A percentile compares a stretch with the other conserved stretches of the same genome.
Conservation (phyloP, 495 filamentous ascomycete genomes). For the Cercophora newfieldiana region DNA sequence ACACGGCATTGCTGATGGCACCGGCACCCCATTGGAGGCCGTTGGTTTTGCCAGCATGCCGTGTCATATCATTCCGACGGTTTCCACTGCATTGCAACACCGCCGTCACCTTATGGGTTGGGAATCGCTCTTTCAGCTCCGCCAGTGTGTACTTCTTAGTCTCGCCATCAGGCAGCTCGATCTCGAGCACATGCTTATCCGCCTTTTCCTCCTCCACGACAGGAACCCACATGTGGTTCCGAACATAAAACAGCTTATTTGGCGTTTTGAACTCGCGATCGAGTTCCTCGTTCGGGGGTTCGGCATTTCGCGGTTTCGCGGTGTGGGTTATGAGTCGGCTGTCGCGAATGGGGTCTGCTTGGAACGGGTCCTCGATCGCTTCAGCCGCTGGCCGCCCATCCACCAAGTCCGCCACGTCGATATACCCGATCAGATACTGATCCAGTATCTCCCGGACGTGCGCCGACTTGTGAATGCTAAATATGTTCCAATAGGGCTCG, state of each 20-base stretch:
- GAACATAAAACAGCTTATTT: slow-evolving; percentile 57
- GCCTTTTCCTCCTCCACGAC: slow-evolving; percentile 38
- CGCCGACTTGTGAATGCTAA: slow-evolving; percentile 58
- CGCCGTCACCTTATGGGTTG: slow-evolving; percentile 55
- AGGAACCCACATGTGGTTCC: slow-evolving; percentile 65
- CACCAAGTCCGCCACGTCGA: slow-evolving; percentile 53
- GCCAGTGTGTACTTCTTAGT: slow-evolving; percentile 51
- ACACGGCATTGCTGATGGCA: slow-evolving; percentile 60
- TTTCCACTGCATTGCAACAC: slow-evolving; percentile 64
- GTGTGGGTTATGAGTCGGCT: slow-evolving; percentile 46
- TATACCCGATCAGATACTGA: slow-evolving; percentile 54
- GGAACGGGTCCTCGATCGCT: slow-evolving; percentile 57
- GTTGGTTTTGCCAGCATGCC: slow-evolving; percentile 51
- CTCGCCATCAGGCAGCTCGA: slow-evolving; percentile 58
- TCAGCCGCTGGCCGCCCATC: slow-evolving; percentile 46
- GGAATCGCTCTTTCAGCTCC: slow-evolving; percentile 55
- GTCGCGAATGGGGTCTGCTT: slow-evolving; percentile 52
- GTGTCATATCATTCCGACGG: slow-evolving; percentile 60
- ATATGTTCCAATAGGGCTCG: slow-evolving; percentile 65
- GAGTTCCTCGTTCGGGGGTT: slow-evolving; percentile 51
- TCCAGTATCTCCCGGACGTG: slow-evolving; percentile 59
- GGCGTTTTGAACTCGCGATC: slow-evolving; percentile 52
- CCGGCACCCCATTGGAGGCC: slow-evolving; percentile 62
- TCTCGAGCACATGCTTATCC: slow-evolving; percentile 47
- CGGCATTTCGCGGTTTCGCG: slow-evolving; percentile 57